Conservation (phyloP, 2,329 filamentous ascomycete species). For the Stromatinia cepivora region DNA sequence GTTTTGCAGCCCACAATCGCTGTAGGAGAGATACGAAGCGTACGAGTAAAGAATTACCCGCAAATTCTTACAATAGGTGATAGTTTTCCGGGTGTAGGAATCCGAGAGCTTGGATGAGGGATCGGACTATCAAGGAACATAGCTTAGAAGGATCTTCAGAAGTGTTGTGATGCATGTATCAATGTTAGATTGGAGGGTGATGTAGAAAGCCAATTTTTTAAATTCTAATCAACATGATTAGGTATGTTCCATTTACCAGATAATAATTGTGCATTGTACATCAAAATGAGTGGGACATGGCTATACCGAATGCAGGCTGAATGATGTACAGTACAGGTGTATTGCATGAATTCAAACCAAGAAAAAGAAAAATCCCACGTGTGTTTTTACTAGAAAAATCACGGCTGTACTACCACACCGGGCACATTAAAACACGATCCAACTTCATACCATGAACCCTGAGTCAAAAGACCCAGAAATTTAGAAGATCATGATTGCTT, state of each 20-base stretch:
- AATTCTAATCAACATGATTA: not conserved
- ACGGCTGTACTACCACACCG: constrained; percentile 22
- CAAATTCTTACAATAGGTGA: not conserved
- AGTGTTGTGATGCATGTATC: constrained; percentile 9
- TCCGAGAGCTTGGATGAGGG: constrained; percentile 25
- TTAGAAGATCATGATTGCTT: constrained; percentile 18
- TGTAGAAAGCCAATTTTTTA: not conserved
- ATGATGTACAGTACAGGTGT: constrained; percentile 20
- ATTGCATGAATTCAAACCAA: constrained; percentile 19
- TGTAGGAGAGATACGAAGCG: constrained; percentile 12
- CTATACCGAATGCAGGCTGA: constrained; percentile 8
- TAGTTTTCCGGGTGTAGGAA: constrained; percentile 14
- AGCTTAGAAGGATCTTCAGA: constrained; percentile 14
- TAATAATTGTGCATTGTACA: constrained; percentile 6
- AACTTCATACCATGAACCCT: constrained; percentile 22
- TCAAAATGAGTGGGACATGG: constrained; percentile 12
- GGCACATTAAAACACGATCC: constrained; percentile 14
- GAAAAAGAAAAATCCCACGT: constrained; percentile 21
- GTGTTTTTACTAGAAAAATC: constrained; percentile 14
- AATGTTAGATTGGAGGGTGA: constrained; percentile 19
- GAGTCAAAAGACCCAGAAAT: not conserved
- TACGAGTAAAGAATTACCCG: constrained; percentile 1
- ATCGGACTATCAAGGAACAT: constrained; percentile 19
- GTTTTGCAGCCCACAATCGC: not conserved
- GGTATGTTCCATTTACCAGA: constrained; percentile 13